These are phyloP conservation scores for Delphinella strobiligena DNA, from an alignment of 2,329 filamentous ascomycete genomes.

Conservation along the genomic window DNA sequence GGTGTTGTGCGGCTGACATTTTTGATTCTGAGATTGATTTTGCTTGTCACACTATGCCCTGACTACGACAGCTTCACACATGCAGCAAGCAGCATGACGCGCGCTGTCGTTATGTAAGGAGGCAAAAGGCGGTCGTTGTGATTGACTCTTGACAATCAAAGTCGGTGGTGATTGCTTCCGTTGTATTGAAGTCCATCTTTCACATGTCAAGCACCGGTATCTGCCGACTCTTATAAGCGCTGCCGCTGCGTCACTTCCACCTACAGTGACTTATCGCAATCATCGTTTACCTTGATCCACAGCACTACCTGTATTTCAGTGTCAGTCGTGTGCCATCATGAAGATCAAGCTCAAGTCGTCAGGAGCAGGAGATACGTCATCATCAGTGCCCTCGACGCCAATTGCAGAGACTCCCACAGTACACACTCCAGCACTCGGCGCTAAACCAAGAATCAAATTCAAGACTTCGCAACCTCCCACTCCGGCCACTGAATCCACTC, in stretches of 20 bases:
- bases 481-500: slow-evolving; percentile 16
- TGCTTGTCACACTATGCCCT: no score
- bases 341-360: slow-evolving; percentile 13
- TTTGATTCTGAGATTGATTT: not conserved
- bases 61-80: not conserved
- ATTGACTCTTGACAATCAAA: no score
- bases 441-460: slow-evolving; percentile 24
- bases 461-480: slow-evolving; percentile 13
- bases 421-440: slow-evolving; percentile 11
- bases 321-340: no score
- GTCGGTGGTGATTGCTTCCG: no score
- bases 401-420: slow-evolving; percentile 14
- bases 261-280: no score
- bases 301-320: no score
- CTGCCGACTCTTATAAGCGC: no score
- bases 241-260: not conserved
- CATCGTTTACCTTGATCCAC: no score
- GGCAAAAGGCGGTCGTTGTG: no score
- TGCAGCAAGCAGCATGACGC: not conserved
- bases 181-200: not conserved
- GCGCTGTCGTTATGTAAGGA: not conserved
- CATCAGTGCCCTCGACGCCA: slow-evolving; percentile 8
- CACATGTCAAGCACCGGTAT: not conserved
- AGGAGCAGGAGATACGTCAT: slow-evolving; percentile 7
- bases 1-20: slow-evolving; percentile 18